Evolutionary conservation across 108 stramenopile species (phyloP), one percentile per base, ranked within the genome.

Genomic region (Craspedostauros australis): DNA sequence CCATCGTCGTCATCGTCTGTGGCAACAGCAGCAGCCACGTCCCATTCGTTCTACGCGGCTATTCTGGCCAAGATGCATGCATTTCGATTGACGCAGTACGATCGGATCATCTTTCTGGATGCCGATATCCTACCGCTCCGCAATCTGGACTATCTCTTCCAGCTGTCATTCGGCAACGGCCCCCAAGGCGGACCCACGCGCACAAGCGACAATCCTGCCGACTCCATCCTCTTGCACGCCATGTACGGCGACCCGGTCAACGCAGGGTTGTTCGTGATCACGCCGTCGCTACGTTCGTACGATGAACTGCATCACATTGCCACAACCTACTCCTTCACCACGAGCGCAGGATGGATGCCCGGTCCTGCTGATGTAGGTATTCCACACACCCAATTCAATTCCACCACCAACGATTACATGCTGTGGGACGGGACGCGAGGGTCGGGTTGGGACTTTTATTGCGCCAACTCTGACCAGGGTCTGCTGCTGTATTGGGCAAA

Each of bases 381-480:
- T n/a, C n/a, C n/a, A n/a, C n/a, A n/a, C n/a, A 54, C 42, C 40
- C 40, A 30, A 30, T 8, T 22, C 54, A 23, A 6, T 26, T 1
- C 54, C 38, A 19, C 5, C 8, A 43, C 5, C 41, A 43, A 23
- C 7, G 46, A 47, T 14, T 60, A 55, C 16, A 50, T 47, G 21
- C 1, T 63, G 26, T 57, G 69, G 69, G 27, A 62, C 38, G 56
- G 55, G 24, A 29, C 43, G 52, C 7, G 31, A 28, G 36, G 39
- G 1, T 32, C 40, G 1, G 40, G 48, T 23, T 70, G 69, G 69
- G 56, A 57, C 23, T 70, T 57, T 34, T 64, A 70, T 39, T 55
- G 62, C 31, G 69, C 50, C 4, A 38, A 66, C 44, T 44, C 75
- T 18, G 75, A 76, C 46, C 75, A 76, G 42, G 72, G 72, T 21